A percentile compares a stretch with the other conserved stretches of the same genome.
Conservation (phyloP, 208 protist genomes). For the Sergeia podlipaevii region DNA sequence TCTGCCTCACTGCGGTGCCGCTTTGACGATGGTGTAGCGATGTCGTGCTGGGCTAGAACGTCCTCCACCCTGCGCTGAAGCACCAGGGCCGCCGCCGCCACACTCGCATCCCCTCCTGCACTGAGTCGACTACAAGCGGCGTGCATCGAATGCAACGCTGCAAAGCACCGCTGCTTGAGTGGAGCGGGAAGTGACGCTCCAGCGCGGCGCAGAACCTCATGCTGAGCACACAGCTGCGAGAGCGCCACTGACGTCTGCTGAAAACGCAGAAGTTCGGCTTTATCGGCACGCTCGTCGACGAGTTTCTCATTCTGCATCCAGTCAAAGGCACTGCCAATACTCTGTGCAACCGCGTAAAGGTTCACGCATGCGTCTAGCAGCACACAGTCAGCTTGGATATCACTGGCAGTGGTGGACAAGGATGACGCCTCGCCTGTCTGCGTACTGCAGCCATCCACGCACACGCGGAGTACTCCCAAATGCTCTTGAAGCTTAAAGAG, state of each 20-base stretch:
- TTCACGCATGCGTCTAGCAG: constrained; percentile 44
- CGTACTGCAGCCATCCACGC: constrained; percentile 16
- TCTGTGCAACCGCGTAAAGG: constrained; percentile 47
- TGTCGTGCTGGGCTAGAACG: constrained; percentile 15
- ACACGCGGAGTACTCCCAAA: constrained; percentile 28
- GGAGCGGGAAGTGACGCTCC: constrained; percentile 19
- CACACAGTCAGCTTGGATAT: constrained; percentile 3
- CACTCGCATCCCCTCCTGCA: constrained; percentile 3
- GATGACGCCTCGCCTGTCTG: constrained; percentile 4
- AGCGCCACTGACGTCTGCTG: constrained; percentile 24
- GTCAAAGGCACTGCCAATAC: constrained; percentile 33
- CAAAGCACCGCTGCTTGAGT: constrained; percentile 13
- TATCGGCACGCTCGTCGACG: constrained; percentile 16
- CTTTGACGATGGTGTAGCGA: constrained; percentile 17
- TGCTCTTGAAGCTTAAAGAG: constrained; percentile 38
- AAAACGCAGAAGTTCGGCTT: constrained; percentile 20
- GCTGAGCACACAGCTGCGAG: constrained; percentile 51
- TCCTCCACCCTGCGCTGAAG: constrained; percentile 1
- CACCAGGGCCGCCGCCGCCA: constrained; percentile 13
- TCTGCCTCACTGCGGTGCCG: constrained; percentile 28
- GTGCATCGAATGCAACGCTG: constrained; percentile 15
- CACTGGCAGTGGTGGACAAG: background rate
- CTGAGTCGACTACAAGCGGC: constrained; percentile 23
- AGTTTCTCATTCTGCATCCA: constrained; percentile 59
- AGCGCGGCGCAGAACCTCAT: constrained; percentile 28